These are phyloP conservation scores for Macrocybe gigantea DNA, from an alignment of 768 basidiomycete species.

Conservation along the genomic window DNA sequence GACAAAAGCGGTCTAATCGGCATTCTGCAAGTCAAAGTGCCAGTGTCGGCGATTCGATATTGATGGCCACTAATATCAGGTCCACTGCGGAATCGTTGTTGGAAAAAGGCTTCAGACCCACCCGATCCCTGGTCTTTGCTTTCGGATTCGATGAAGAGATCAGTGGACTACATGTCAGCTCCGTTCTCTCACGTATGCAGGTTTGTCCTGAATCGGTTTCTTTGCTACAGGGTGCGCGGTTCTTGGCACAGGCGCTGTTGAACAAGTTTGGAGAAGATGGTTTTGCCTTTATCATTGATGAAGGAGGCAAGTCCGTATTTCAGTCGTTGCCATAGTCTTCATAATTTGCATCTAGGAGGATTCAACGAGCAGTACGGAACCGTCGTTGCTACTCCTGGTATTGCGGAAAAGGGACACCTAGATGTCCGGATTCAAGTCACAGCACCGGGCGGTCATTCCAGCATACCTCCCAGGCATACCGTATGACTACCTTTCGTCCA, in stretches of 20 bases:
- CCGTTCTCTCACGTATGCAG: not conserved
- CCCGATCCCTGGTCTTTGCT: constrained; percentile 55
- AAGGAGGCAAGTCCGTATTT: constrained; percentile 56
- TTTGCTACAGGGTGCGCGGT: constrained; percentile 44
- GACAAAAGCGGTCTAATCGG: constrained; percentile 71
- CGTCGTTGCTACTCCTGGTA: constrained; percentile 53
- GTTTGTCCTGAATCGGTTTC: no score
- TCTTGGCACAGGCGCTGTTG: constrained; percentile 42
- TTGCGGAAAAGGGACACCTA: constrained; percentile 71
- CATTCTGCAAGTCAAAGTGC: constrained; percentile 39
- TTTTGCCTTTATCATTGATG: constrained; percentile 80
- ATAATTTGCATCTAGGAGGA: constrained; percentile 27
- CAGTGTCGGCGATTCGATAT: not conserved
- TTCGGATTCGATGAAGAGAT: constrained; percentile 80
- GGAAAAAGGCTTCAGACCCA: constrained; percentile 56
- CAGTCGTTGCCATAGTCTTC: not conserved
- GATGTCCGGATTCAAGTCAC: constrained; percentile 61
- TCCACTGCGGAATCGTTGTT: constrained; percentile 61
- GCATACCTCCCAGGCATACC: constrained; percentile 78
- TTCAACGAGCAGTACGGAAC: constrained; percentile 45
- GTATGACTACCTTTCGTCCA: constrained; percentile 21
- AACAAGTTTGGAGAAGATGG: constrained; percentile 63
- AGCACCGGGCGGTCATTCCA: constrained; percentile 80
- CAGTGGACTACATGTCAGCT: constrained; percentile 37
- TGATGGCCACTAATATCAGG: constrained; percentile 15